Evolutionary conservation across 2,329 filamentous ascomycete species (phyloP).

Genomic region (Chaetomiaceae sp.): DNA sequence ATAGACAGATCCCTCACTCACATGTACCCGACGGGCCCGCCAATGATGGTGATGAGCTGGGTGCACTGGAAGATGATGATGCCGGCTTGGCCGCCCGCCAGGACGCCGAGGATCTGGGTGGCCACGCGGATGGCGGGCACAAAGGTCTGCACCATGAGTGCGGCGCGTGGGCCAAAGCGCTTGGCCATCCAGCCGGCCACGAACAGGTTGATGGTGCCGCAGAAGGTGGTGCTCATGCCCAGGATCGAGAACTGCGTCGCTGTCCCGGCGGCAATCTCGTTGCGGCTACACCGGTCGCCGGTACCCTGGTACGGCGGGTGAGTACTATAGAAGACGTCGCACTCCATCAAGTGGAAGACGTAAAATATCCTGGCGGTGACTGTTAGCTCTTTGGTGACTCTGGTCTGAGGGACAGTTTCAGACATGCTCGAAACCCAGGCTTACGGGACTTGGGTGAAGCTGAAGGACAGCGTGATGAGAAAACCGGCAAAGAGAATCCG

Average conservation of each 20-base stretch:
- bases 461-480: slow-evolving; percentile 51
- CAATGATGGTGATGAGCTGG: slow-evolving; percentile 64
- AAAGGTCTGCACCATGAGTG: slow-evolving; percentile 59
- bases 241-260: slow-evolving; percentile 61
- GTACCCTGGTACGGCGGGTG: slow-evolving; percentile 47
- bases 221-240: slow-evolving; percentile 63
- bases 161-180: slow-evolving; percentile 57
- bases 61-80: slow-evolving; percentile 64
- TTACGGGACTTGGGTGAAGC: slow-evolving; percentile 47
- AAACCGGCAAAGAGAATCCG: slow-evolving; percentile 51
- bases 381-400: not conserved
- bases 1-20: slow-evolving; percentile 22
- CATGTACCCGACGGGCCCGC: slow-evolving; percentile 66
- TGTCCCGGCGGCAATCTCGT: slow-evolving; percentile 60
- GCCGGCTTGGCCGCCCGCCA: slow-evolving; percentile 56
- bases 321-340: slow-evolving; percentile 61
- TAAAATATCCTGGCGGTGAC: slow-evolving; percentile 48
- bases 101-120: slow-evolving; percentile 61
- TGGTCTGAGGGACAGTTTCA: not conserved
- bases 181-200: slow-evolving; percentile 65
- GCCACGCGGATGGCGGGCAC: slow-evolving; percentile 60
- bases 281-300: slow-evolving; percentile 54
- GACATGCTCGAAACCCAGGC: too few species aligned
- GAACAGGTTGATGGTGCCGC: slow-evolving; percentile 65
- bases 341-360: slow-evolving; percentile 68